Percentiles rank a stretch among this genome's conserved stretches.
These are phyloP conservation scores for Camelina neglecta DNA, from an alignment of 345 rosid genomes.

Conservation along the genomic window DNA sequence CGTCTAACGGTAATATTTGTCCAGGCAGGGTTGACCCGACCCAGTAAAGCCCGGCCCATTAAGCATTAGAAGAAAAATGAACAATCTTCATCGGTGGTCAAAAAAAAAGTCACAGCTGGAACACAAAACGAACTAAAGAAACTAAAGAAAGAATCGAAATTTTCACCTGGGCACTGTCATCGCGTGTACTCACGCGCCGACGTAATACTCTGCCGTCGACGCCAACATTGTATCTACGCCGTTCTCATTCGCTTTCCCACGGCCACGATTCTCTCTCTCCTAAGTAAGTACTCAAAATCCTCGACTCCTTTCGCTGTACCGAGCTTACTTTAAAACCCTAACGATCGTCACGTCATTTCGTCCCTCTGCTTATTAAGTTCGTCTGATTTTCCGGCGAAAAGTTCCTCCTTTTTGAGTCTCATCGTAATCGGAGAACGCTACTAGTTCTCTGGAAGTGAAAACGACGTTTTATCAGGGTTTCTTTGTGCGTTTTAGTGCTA, in stretches of 20 bases:
- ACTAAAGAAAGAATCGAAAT: not conserved
- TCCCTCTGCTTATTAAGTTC: slow-evolving; percentile 20
- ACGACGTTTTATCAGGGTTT: slow-evolving; percentile 5
- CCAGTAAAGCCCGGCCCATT: slow-evolving; percentile 14
- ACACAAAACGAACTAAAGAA: no score
- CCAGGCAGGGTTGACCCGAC: not conserved
- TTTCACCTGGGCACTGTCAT: slow-evolving; percentile 9
- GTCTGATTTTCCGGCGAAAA: slow-evolving; percentile 1
- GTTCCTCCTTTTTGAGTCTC: not conserved
- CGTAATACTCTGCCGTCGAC: slow-evolving; percentile 15
- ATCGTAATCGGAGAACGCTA: not conserved
- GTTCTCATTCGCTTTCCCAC: not conserved
- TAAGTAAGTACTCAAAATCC: slow-evolving; percentile 8
- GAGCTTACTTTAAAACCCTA: slow-evolving; percentile 29
- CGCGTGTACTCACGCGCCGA: slow-evolving; percentile 41
- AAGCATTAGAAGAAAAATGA: not conserved
- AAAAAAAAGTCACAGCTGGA: not conserved
- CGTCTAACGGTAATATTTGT: not conserved
- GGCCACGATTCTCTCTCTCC: not conserved
- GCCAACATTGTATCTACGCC: slow-evolving; percentile 14
- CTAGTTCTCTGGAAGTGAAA: not conserved
- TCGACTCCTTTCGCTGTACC: not conserved
- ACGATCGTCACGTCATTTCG: not conserved
- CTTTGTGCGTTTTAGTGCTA: not conserved
- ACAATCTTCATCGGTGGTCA: not conserved